A percentile compares a stretch with the other conserved stretches of the same genome.
Conservation (phyloP, 176 grass and related monocot genomes). For the Secale cereale region DNA sequence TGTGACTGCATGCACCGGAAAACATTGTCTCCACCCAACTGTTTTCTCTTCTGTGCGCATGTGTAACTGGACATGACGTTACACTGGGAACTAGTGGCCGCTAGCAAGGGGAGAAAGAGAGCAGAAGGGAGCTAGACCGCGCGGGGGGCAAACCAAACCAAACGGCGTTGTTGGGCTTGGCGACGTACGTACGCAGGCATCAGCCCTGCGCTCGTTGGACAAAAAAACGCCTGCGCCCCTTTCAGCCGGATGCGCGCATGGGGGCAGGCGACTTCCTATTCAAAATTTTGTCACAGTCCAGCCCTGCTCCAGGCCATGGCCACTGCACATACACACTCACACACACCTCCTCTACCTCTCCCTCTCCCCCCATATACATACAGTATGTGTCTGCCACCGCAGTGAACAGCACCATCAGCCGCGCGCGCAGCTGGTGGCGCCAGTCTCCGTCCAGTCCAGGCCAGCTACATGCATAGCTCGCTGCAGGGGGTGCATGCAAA, state of each 20-base stretch:
- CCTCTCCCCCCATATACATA: background rate
- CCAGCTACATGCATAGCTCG: slow-evolving; percentile 28
- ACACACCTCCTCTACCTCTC: background rate
- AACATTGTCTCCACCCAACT: background rate
- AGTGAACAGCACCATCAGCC: slow-evolving; percentile 10
- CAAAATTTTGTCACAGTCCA: slow-evolving; percentile 46
- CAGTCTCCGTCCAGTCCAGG: slow-evolving; percentile 19
- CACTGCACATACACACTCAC: slow-evolving; percentile 29
- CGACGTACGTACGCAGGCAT: slow-evolving; percentile 25
- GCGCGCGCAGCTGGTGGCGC: background rate
- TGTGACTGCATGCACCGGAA: background rate
- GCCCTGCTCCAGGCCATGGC: background rate
- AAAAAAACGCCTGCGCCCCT: slow-evolving; percentile 41
- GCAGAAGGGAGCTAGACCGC: background rate
- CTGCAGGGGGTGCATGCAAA: background rate
- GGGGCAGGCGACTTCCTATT: slow-evolving; percentile 41
- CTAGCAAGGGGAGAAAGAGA: background rate
- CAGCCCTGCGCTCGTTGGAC: slow-evolving; percentile 22
- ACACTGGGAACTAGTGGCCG: background rate
- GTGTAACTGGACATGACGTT: slow-evolving; percentile 17
- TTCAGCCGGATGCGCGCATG: slow-evolving; percentile 27
- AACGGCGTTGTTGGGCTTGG: slow-evolving; percentile 11
- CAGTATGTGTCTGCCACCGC: slow-evolving; percentile 10
- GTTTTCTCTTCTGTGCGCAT: background rate
- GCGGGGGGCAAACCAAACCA: background rate